phyloP scores from a whole-genome alignment of 108 stramenopile species.

The Pseudonitzschia pungens region DNA sequence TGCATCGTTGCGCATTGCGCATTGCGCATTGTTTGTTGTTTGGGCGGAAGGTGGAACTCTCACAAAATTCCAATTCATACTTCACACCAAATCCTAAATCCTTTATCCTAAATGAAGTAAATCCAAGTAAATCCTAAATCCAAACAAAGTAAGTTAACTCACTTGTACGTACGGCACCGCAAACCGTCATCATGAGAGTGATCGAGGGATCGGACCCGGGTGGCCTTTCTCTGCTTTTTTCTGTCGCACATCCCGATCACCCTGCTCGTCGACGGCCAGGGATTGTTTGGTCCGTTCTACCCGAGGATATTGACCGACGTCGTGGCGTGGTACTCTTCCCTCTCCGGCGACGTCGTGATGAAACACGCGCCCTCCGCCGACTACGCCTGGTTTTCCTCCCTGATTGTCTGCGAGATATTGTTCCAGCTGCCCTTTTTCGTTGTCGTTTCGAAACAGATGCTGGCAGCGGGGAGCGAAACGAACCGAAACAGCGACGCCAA shows the following conservation, averaged over 20 bases:
- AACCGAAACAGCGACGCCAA: background rate
- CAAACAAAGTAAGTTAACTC: too few relatives aligned
- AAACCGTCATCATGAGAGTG: slow-evolving; percentile 35
- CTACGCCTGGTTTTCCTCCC: slow-evolving; percentile 55
- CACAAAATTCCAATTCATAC: too few relatives aligned
- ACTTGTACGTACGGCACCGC: too few relatives aligned
- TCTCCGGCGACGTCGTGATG: slow-evolving; percentile 74
- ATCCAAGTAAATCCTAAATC: too few relatives aligned
- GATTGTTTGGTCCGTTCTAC: slow-evolving; percentile 51
- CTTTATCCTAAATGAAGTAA: too few relatives aligned
- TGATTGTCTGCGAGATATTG: slow-evolving; percentile 63
- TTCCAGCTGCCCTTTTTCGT: slow-evolving; percentile 87
- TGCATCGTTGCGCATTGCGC: too few relatives aligned
- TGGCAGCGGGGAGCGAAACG: background rate
- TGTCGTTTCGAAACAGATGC: slow-evolving; percentile 44
- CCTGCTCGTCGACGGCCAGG: slow-evolving; percentile 73
- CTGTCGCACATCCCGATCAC: slow-evolving; percentile 86
- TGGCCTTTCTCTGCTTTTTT: slow-evolving; percentile 73
- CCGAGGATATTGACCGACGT: slow-evolving; percentile 56
- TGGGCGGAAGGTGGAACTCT: too few relatives aligned
- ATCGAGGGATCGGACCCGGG: slow-evolving; percentile 45
- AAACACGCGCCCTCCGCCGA: slow-evolving; percentile 9
- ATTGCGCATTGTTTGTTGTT: too few relatives aligned
- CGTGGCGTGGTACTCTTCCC: slow-evolving; percentile 58
- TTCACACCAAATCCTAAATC: too few relatives aligned